Conservation (phyloP, 1,284 basidiomycete species). For the Mycena citricolor region DNA sequence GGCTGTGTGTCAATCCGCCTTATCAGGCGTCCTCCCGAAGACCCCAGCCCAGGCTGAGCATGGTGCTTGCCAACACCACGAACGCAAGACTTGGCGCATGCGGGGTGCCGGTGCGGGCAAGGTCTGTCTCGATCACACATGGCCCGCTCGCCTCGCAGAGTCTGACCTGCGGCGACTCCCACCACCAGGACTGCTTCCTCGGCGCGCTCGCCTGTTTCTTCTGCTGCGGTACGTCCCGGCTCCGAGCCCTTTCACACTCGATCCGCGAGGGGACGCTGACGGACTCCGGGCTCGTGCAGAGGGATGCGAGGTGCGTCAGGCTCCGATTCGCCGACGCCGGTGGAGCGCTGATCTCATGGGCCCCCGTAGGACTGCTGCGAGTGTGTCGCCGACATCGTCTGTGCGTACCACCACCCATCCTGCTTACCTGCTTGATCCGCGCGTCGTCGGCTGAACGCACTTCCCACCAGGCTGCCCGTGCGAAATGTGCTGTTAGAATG, state of each 20-base stretch:
- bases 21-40: constrained; percentile 37
- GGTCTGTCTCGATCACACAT: constrained; percentile 43
- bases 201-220: constrained; percentile 60
- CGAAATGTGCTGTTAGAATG: too few species aligned
- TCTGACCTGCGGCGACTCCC: background rate
- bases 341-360: constrained; percentile 1
- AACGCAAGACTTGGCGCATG: constrained; percentile 47
- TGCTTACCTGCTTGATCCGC: too few species aligned
- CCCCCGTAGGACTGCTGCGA: constrained; percentile 44
- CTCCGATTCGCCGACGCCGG: background rate
- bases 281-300: constrained; percentile 30
- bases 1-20: background rate
- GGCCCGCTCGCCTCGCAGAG: constrained; percentile 12
- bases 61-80: constrained; percentile 18
- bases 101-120: constrained; percentile 63
- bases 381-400: constrained; percentile 46
- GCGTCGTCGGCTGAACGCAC: too few species aligned
- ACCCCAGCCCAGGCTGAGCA: constrained; percentile 34
- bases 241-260: background rate
- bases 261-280: background rate
- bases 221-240: constrained; percentile 53
- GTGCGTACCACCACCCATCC: too few species aligned
- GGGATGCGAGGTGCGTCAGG: constrained; percentile 43
- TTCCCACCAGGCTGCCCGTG: too few species aligned
- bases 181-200: constrained; percentile 66